Percentiles rank a stretch among this genome's conserved stretches.
Evolutionary conservation across 2,329 filamentous ascomycete species (phyloP).

Genomic region (Claviceps fusiformis): DNA sequence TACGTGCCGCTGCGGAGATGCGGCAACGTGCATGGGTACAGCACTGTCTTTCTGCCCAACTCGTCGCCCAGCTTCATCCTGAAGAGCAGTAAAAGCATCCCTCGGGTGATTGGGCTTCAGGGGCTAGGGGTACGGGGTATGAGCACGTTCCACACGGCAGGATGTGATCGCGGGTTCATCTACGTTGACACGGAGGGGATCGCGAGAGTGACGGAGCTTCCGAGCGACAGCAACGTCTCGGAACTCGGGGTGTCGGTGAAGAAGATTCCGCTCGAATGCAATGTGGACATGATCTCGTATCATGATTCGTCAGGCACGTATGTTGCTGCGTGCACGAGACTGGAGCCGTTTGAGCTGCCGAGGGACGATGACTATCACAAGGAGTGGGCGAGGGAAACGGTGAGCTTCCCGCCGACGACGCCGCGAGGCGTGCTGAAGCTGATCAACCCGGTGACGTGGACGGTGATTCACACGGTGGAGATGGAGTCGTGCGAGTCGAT

Average conservation of each 20-base stretch:
- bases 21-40: slow-evolving; percentile 60
- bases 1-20: slow-evolving; percentile 44
- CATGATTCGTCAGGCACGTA: slow-evolving; percentile 65
- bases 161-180: slow-evolving; percentile 70
- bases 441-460: slow-evolving; percentile 63
- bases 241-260: slow-evolving; percentile 65
- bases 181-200: slow-evolving; percentile 63
- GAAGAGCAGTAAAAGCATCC: slow-evolving; percentile 64
- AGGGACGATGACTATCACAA: slow-evolving; percentile 74
- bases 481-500: slow-evolving; percentile 65
- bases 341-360: slow-evolving; percentile 65
- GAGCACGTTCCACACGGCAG: slow-evolving; percentile 62
- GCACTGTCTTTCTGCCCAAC: slow-evolving; percentile 71
- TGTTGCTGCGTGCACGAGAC: slow-evolving; percentile 55
- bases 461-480: slow-evolving; percentile 60
- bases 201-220: slow-evolving; percentile 61
- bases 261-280: slow-evolving; percentile 56
- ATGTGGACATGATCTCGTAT: slow-evolving; percentile 62
- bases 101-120: slow-evolving; percentile 60
- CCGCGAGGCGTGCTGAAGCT: slow-evolving; percentile 65
- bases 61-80: slow-evolving; percentile 68
- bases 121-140: slow-evolving; percentile 57
- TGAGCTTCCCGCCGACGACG: slow-evolving; percentile 48
- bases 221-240: slow-evolving; percentile 49
- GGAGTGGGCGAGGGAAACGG: slow-evolving; percentile 66